Evolutionary conservation across 768 basidiomycete species (phyloP), one percentile per base, ranked within the genome.

Genomic region (Leccinum broughii): DNA sequence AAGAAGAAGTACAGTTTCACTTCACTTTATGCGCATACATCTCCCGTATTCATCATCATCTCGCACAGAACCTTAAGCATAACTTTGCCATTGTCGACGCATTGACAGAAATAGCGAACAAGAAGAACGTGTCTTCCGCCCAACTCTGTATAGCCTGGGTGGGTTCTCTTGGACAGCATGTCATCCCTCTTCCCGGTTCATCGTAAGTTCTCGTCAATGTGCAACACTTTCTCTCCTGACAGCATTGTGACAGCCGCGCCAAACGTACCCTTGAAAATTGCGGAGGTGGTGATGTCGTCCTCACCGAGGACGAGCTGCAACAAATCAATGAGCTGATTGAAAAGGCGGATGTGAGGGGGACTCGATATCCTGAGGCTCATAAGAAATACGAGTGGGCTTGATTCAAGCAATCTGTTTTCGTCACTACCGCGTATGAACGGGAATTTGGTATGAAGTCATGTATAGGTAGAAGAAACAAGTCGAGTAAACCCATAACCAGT

Each of bases 151-250:
- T 82, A 20, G 80, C 75, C 9, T 82, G 81, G 81, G 79, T 82
- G 0, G 51, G 64, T 14, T 68, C 76, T 0, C 71, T 77, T 4
- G 77, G 80, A 3, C 24, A 66, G 0, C 76, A 80, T 63, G 77
- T 82, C 48, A 78, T 85, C 54, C 82, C 84, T 4, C 75, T 84
- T 34, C 82, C 82, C 6, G 83, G 84, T 22, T 80, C 78, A 8
- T 77, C 77, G 78, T 79, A 63, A 54, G 51, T 53, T 35, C 4
- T 53, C 10, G 10, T 35, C 10, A 6, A 13, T 6, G 2, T 20
- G 32, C 9, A 5, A 35, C 13, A 1, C 3, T 35, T 26, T 20
- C n/a, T 8, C 11, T 53, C 4, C 32, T 35, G 11, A 53, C 20
- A 20, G 32, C 22, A 17, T n/a, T 28, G 2, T 1, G n/a, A 34